Conservation (phyloP, 805 yeast species). For the Sugiyamaella lignohabitans region DNA sequence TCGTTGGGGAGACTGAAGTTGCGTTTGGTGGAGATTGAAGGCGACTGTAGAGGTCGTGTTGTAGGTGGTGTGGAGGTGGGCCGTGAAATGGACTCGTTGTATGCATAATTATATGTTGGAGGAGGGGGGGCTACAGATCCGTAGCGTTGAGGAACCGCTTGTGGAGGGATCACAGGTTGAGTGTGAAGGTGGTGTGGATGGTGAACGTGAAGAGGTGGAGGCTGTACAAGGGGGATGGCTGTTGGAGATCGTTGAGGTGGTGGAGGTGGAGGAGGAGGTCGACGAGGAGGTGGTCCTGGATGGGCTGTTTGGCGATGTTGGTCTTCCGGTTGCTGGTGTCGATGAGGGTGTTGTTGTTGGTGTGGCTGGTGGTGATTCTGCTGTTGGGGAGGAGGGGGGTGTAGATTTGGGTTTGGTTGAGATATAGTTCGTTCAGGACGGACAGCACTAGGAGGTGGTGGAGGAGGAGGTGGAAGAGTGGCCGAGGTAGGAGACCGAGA, state of each 20-base stretch:
- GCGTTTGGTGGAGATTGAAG: background rate
- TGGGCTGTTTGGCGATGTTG: background rate
- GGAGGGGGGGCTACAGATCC: background rate
- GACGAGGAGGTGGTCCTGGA: background rate
- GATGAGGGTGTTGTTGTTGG: background rate
- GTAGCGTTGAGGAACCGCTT: background rate
- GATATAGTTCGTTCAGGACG: background rate
- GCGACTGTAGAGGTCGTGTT: background rate
- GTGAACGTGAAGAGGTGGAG: slow-evolving; percentile 1
- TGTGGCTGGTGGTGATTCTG: background rate
- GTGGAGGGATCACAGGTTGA: background rate
- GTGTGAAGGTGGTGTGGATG: slow-evolving; percentile 1
- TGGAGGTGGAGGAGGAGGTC: background rate
- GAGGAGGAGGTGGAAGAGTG: background rate
- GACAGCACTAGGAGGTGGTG: background rate
- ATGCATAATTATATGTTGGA: background rate
- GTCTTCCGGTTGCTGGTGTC: background rate
- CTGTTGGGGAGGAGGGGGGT: background rate
- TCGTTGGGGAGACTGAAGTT: background rate
- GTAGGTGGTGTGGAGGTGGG: background rate
- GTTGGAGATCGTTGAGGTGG: background rate
- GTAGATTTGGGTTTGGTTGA: background rate
- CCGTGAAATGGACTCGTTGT: background rate
- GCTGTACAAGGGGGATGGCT: background rate
- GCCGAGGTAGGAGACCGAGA: background rate